phyloP scores from a whole-genome alignment of 2,329 filamentous ascomycete species.

The Alternaria sp. region DNA sequence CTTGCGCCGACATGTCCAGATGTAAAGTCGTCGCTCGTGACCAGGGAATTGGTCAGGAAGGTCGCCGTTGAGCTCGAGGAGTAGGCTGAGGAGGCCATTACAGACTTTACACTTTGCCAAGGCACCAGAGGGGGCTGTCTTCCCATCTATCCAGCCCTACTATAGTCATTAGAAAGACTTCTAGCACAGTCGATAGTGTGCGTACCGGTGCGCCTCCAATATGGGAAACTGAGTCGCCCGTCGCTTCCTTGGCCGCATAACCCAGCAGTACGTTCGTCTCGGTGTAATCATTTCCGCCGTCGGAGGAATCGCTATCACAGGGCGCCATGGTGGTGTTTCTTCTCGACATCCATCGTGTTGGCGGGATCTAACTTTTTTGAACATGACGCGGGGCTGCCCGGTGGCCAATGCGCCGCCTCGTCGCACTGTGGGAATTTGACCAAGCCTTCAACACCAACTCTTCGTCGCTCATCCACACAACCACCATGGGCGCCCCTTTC shows the following conservation, averaged over 20 bases:
- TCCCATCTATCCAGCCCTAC: conserved; percentile 81
- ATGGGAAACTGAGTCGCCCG: conserved; percentile 84
- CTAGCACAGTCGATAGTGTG: conserved; percentile 25
- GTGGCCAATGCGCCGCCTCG: conserved; percentile 20
- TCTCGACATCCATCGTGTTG: neutral
- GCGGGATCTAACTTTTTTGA: conserved; percentile 24
- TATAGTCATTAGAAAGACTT: conserved; percentile 2
- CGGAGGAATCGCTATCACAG: conserved; percentile 88
- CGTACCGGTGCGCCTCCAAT: conserved; percentile 86
- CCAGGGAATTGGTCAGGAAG: conserved; percentile 85
- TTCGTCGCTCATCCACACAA: conserved; percentile 40
- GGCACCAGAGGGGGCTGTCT: conserved; percentile 73
- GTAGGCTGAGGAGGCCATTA: conserved; percentile 80
- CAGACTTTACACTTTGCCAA: conserved; percentile 88
- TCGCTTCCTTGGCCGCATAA: conserved; percentile 81
- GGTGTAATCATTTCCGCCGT: conserved; percentile 70
- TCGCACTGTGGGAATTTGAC: conserved; percentile 34
- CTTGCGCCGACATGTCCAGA: conserved; percentile 82
- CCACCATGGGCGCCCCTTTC: conserved; percentile 64
- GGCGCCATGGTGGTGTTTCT: conserved; percentile 65
- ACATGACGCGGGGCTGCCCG: conserved; percentile 18
- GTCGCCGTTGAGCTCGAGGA: conserved; percentile 91
- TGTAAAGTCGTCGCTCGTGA: conserved; percentile 86
- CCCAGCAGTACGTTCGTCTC: conserved; percentile 90
- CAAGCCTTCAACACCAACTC: conserved; percentile 24